These are phyloP conservation scores for Podospora anserina DNA, from an alignment of 495 filamentous ascomycete species.

Conservation along the genomic window DNA sequence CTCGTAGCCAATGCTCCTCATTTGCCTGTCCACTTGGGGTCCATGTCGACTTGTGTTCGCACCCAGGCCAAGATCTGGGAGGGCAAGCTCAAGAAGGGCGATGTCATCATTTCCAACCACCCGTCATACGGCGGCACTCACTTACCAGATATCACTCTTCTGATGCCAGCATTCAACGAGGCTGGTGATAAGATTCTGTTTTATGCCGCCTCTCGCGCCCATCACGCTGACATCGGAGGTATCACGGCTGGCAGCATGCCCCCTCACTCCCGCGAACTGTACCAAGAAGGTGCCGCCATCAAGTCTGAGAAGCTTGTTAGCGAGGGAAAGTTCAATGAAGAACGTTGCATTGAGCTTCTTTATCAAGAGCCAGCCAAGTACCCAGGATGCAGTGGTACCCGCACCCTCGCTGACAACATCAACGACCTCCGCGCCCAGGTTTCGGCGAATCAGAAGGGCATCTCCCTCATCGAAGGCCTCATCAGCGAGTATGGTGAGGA, in stretches of 20 bases:
- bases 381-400: slow-evolving; percentile 82
- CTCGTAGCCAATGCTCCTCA: slow-evolving; percentile 95
- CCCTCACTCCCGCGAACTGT: slow-evolving; percentile 87
- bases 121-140: slow-evolving; percentile 83
- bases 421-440: slow-evolving; percentile 96
- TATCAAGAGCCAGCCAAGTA: slow-evolving; percentile 80
- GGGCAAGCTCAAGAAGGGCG: slow-evolving; percentile 81
- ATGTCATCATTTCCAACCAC: slow-evolving; percentile 94
- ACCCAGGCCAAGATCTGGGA: slow-evolving; percentile 93
- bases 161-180: slow-evolving; percentile 82
- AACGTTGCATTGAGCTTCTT: slow-evolving; percentile 78
- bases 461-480: slow-evolving; percentile 77
- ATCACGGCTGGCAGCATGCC: slow-evolving; percentile 97
- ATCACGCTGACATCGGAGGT: slow-evolving; percentile 96
- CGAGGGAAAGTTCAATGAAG: slow-evolving; percentile 84
- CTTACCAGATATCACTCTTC: slow-evolving; percentile 88
- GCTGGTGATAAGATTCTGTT: slow-evolving; percentile 85
- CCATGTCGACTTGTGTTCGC: slow-evolving; percentile 91
- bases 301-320: slow-evolving; percentile 92
- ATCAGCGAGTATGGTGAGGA: slow-evolving; percentile 88
- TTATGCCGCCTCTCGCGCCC: slow-evolving; percentile 91
- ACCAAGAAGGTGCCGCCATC: slow-evolving; percentile 91
- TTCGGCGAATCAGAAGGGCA: slow-evolving; percentile 93
- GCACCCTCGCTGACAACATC: slow-evolving; percentile 89
- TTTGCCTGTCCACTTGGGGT: slow-evolving; percentile 84